Percentiles rank a stretch among this genome's conserved stretches.
Evolutionary conservation across 2,329 filamentous ascomycete species (phyloP).

Genomic region (Aspergillus sp.): DNA sequence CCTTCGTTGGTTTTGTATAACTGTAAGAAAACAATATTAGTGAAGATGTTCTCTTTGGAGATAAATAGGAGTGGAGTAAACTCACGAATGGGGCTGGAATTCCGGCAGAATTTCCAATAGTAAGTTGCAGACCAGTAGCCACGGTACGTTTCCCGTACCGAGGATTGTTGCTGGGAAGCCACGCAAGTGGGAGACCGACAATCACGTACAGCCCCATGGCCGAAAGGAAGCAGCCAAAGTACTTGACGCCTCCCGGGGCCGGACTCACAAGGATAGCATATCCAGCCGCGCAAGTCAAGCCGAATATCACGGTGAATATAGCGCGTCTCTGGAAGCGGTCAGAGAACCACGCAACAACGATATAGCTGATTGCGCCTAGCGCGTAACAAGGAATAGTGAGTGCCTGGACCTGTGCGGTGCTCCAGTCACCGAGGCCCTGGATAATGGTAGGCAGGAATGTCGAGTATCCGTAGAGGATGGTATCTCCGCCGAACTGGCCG

Average conservation of each 20-base stretch:
- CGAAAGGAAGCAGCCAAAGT: slow-evolving; percentile 12
- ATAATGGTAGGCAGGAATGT: slow-evolving; percentile 11
- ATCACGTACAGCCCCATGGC: slow-evolving; percentile 11
- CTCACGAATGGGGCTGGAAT: slow-evolving; percentile 11
- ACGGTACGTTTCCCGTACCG: slow-evolving; percentile 10
- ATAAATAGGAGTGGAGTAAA: neutral
- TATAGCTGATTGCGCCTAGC: slow-evolving; percentile 8
- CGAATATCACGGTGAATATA: slow-evolving; percentile 1
- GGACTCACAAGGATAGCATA: slow-evolving; percentile 5
- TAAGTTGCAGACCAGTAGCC: slow-evolving; percentile 9
- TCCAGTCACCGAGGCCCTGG: slow-evolving; percentile 9
- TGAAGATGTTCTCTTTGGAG: neutral
- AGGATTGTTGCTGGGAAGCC: slow-evolving; percentile 11
- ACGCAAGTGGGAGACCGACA: slow-evolving; percentile 9
- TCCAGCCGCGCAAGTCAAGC: slow-evolving; percentile 1
- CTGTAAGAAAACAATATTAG: neutral
- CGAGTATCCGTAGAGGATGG: slow-evolving; percentile 8
- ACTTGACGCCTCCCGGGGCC: slow-evolving; percentile 6
- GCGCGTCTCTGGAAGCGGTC: slow-evolving; percentile 8
- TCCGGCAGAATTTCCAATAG: slow-evolving; percentile 9
- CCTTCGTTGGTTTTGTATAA: slow-evolving; percentile 11
- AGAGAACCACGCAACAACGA: slow-evolving; percentile 7
- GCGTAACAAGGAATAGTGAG: slow-evolving; percentile 12
- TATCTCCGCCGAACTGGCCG: slow-evolving; percentile 9
- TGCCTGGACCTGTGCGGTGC: slow-evolving; percentile 3